These are phyloP conservation scores for Tephrocybe rancida DNA, from an alignment of 768 basidiomycete species.

Conservation along the genomic window DNA sequence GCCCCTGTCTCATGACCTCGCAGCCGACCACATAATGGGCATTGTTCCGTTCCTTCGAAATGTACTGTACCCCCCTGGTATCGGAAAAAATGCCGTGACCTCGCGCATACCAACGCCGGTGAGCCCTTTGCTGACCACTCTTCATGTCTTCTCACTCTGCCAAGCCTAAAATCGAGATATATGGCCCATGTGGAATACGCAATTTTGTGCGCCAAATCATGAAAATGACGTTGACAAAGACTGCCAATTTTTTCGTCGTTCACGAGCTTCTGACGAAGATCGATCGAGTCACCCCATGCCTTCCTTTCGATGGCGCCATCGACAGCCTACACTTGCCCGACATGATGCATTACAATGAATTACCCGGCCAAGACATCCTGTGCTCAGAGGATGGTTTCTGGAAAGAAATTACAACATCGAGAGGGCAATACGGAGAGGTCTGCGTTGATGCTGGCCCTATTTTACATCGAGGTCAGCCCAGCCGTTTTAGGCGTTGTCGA, in stretches of 20 bases:
- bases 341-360: conserved; percentile 65
- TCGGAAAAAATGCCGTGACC: conserved; percentile 16
- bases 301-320: conserved; percentile 23
- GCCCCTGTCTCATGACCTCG: not conserved
- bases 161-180: conserved; percentile 67
- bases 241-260: conserved; percentile 66
- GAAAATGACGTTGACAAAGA: conserved; percentile 63
- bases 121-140: conserved; percentile 5
- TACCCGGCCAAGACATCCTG: conserved; percentile 59
- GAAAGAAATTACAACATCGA: conserved; percentile 49
- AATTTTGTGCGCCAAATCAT: conserved; percentile 72
- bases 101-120: conserved; percentile 18
- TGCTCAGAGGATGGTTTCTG: conserved; percentile 65
- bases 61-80: conserved; percentile 50
- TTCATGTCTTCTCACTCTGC: conserved; percentile 1
- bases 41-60: conserved; percentile 67
- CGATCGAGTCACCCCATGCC: conserved; percentile 59
- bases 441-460: conserved; percentile 78
- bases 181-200: conserved; percentile 80
- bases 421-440: conserved; percentile 42
- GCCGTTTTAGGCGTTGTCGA: not conserved
- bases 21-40: conserved; percentile 78
- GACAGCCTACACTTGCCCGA: conserved; percentile 27
- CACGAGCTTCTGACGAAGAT: conserved; percentile 70
- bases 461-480: conserved; percentile 64